phyloP scores from a whole-genome alignment of 2,329 filamentous ascomycete species.

The Claviceps citrina region DNA sequence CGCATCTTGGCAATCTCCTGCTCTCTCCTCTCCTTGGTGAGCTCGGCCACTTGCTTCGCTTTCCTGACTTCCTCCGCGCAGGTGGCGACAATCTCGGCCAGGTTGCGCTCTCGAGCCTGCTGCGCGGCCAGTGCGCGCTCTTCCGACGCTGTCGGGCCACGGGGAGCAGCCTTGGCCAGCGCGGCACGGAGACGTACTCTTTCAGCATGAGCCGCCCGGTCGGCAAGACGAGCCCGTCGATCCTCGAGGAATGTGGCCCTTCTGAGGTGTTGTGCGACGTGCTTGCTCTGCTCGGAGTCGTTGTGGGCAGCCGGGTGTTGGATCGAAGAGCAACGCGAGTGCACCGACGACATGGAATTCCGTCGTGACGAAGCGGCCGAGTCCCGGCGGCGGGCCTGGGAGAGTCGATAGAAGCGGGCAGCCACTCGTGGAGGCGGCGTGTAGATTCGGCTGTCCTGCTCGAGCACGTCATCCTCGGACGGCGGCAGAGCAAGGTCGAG shows the following conservation, averaged over 20 bases:
- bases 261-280: conserved; percentile 64
- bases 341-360: conserved; percentile 63
- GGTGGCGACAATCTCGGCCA: conserved; percentile 65
- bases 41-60: conserved; percentile 69
- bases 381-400: conserved; percentile 52
- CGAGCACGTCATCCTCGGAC: conserved; percentile 20
- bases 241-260: conserved; percentile 69
- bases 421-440: conserved; percentile 63
- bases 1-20: conserved; percentile 55
- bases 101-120: conserved; percentile 61
- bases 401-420: conserved; percentile 59
- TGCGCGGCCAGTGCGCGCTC: conserved; percentile 65
- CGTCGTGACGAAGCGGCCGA: conserved; percentile 66
- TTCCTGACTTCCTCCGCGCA: conserved; percentile 73
- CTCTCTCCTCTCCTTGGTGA: conserved; percentile 66
- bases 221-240: conserved; percentile 63
- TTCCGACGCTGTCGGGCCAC: conserved; percentile 51
- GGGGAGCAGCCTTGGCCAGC: conserved; percentile 52
- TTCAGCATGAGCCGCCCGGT: conserved; percentile 67
- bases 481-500: conserved; percentile 25
- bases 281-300: conserved; percentile 55
- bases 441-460: conserved; percentile 24
- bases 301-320: conserved; percentile 35
- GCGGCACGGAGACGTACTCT: conserved; percentile 67
- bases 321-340: conserved; percentile 49